Percentiles rank a stretch among this genome's conserved stretches.
phyloP scores from a whole-genome alignment of 129 eudicot species.

The Arctium minus region DNA sequence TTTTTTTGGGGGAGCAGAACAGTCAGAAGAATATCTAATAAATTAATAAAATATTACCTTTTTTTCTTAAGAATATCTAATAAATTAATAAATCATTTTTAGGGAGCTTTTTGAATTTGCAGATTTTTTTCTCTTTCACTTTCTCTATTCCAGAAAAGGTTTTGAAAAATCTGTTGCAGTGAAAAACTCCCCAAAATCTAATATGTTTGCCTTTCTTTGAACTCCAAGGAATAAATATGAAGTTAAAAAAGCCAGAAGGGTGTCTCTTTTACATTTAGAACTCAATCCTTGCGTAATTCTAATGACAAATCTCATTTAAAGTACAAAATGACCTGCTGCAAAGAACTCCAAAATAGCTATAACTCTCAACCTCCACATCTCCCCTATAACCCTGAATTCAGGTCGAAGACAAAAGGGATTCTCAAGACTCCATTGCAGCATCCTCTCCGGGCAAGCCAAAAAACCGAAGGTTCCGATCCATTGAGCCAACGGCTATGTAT shows the following conservation, averaged over 20 bases:
- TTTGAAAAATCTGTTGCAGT: too few species aligned
- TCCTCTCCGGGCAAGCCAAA: conserved; percentile 80
- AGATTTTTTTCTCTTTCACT: too few species aligned
- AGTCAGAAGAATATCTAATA: too few species aligned
- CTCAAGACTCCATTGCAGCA: conserved; percentile 45
- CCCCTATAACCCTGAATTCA: neutral
- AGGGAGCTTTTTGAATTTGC: too few species aligned
- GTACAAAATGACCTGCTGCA: conserved; percentile 26
- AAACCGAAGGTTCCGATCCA: conserved; percentile 84
- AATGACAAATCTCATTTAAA: neutral
- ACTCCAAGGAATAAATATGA: neutral
- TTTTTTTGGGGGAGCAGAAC: too few species aligned
- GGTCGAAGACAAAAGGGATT: neutral
- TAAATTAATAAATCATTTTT: too few species aligned
- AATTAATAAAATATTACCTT: too few species aligned
- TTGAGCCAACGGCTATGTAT: conserved; percentile 86
- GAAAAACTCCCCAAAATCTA: too few species aligned
- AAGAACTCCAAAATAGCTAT: neutral
- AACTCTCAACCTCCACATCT: neutral
- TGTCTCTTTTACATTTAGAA: neutral
- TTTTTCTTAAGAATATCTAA: too few species aligned
- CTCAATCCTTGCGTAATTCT: neutral
- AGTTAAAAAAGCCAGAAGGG: neutral
- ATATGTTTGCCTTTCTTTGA: too few species aligned
- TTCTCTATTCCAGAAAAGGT: too few species aligned